These are phyloP conservation scores for Suillus lakei DNA, from an alignment of 768 basidiomycete species.

Conservation along the genomic window DNA sequence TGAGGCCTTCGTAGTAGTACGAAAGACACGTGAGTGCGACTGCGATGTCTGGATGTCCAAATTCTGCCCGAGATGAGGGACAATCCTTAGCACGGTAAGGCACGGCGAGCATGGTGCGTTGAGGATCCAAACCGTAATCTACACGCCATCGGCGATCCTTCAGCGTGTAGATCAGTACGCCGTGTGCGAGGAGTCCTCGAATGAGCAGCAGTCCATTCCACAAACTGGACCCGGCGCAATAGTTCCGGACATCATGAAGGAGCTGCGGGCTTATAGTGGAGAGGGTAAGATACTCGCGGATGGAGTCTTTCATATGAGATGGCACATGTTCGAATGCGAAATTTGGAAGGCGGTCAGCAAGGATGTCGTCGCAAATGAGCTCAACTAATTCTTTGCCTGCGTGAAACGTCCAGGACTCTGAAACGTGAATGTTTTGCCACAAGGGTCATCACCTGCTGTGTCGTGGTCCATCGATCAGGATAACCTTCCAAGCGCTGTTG, in stretches of 20 bases:
- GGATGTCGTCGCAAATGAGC: slow-evolving; percentile 17
- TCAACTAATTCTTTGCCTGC: slow-evolving; percentile 7
- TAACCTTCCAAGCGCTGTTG: slow-evolving; percentile 42
- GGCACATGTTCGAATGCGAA: slow-evolving; percentile 24
- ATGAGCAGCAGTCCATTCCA: slow-evolving; percentile 48
- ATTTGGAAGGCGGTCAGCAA: slow-evolving; percentile 21
- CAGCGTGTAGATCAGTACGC: slow-evolving; percentile 45
- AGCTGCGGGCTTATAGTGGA: slow-evolving; percentile 7
- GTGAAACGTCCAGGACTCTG: slow-evolving; percentile 7
- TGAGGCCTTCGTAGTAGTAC: slow-evolving; percentile 55
- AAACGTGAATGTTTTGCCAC: slow-evolving; percentile 11
- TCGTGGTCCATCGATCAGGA: slow-evolving; percentile 47
- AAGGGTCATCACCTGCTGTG: slow-evolving; percentile 42
- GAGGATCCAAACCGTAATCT: slow-evolving; percentile 51
- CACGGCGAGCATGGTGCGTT: slow-evolving; percentile 51
- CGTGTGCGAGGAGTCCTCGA: slow-evolving; percentile 48
- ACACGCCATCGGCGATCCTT: slow-evolving; percentile 52
- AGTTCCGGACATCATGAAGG: slow-evolving; percentile 16
- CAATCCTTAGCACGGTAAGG: slow-evolving; percentile 60
- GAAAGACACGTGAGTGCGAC: slow-evolving; percentile 50
- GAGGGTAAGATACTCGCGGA: slow-evolving; percentile 29
- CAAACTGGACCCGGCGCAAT: slow-evolving; percentile 17
- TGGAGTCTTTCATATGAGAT: slow-evolving; percentile 18
- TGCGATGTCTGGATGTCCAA: slow-evolving; percentile 56
- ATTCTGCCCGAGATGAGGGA: slow-evolving; percentile 50